These are phyloP conservation scores for Dalechampia spathulata DNA, from an alignment of 441 rosid species.

Conservation along the genomic window DNA sequence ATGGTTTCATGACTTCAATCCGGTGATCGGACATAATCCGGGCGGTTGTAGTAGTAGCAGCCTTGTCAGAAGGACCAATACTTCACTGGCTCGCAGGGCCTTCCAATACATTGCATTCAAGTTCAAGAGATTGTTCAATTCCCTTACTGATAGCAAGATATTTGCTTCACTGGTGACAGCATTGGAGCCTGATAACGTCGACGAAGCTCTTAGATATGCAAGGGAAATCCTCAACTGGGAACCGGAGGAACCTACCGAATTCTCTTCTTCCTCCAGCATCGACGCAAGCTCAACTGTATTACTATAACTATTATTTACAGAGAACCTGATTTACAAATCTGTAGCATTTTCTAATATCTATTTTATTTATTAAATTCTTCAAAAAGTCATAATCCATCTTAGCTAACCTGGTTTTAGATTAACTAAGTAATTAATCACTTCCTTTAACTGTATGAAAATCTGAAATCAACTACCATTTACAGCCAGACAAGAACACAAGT, in stretches of 20 bases:
- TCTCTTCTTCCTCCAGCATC: conserved; percentile 45
- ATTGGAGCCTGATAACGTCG: conserved; percentile 62
- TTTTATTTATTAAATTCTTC: too few species aligned
- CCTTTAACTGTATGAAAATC: too few species aligned
- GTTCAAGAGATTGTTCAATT: conserved; percentile 72
- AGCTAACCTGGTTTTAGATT: too few species aligned
- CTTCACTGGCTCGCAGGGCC: conserved; percentile 69
- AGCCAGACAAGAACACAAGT: too few species aligned
- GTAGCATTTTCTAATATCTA: too few species aligned
- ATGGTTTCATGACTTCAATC: conserved; percentile 88
- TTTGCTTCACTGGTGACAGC: conserved; percentile 62
- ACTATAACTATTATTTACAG: neutral
- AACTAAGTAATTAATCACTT: too few species aligned
- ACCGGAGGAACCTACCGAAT: conserved; percentile 48
- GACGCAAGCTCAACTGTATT: conserved; percentile 52
- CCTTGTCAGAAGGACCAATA: conserved; percentile 43
- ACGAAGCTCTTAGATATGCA: conserved; percentile 60
- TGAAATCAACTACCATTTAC: too few species aligned
- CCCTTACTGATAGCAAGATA: conserved; percentile 60
- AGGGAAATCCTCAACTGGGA: conserved; percentile 87
- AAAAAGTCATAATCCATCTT: too few species aligned
- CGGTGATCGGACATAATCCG: conserved; percentile 55
- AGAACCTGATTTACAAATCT: too few species aligned
- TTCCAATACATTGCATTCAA: conserved; percentile 72
- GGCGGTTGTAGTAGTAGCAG: conserved; percentile 28